Evolutionary conservation across 1,284 basidiomycete species (phyloP).

Genomic region (Cutaneotrichosporon cutaneum): DNA sequence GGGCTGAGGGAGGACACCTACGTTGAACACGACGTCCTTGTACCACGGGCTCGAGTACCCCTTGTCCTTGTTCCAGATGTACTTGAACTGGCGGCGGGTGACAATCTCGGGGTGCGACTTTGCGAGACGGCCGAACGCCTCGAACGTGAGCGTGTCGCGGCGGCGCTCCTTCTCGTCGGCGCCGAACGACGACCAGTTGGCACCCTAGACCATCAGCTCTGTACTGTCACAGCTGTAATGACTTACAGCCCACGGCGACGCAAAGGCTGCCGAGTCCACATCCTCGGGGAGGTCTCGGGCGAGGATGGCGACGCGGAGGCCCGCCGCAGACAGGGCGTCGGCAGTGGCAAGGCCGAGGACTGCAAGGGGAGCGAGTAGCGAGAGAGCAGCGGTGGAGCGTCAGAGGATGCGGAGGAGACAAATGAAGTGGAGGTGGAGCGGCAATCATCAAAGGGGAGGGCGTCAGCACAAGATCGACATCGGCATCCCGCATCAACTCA

Average conservation of each 20-base stretch:
- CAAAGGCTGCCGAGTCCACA: slow-evolving; percentile 61
- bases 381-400: slow-evolving; percentile 29
- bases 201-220: slow-evolving; percentile 55
- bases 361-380: slow-evolving; percentile 22
- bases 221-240: neutral
- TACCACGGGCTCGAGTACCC: slow-evolving; percentile 57
- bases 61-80: slow-evolving; percentile 51
- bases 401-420: slow-evolving; percentile 31
- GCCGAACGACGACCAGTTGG: slow-evolving; percentile 65
- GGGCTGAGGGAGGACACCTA: slow-evolving; percentile 29
- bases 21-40: slow-evolving; percentile 58
- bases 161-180: slow-evolving; percentile 54
- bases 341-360: slow-evolving; percentile 57
- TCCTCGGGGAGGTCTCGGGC: slow-evolving; percentile 69
- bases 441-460: neutral
- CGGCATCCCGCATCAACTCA: slow-evolving; percentile 18
- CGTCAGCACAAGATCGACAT: neutral
- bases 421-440: neutral
- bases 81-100: slow-evolving; percentile 55
- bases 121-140: slow-evolving; percentile 57
- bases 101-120: slow-evolving; percentile 51
- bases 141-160: slow-evolving; percentile 42
- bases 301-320: slow-evolving; percentile 61
- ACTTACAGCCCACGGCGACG: slow-evolving; percentile 69
- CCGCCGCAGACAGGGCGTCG: slow-evolving; percentile 49